Percentiles rank a stretch among this genome's conserved stretches.
These are phyloP conservation scores for Neurospora pannonica DNA, from an alignment of 495 filamentous ascomycete genomes.

Conservation along the genomic window DNA sequence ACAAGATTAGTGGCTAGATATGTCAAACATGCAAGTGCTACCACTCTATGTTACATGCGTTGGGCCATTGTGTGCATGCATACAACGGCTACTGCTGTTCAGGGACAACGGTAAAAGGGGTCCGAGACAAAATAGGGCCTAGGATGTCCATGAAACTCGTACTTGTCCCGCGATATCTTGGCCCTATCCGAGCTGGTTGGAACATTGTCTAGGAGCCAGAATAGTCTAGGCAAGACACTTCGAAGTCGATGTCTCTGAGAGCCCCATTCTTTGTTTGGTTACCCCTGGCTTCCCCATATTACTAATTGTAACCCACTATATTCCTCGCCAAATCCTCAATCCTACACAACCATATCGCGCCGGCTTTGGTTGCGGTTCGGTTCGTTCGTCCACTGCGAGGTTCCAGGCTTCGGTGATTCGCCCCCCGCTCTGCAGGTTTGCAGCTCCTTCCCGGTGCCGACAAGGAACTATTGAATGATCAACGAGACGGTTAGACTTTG, in stretches of 20 bases:
- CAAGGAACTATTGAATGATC: background rate
- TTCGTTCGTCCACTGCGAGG: background rate
- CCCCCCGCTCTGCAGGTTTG: background rate
- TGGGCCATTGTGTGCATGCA: background rate
- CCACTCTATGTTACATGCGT: background rate
- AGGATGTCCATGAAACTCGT: background rate
- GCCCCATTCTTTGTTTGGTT: background rate
- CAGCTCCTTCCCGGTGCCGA: background rate
- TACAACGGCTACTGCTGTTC: background rate
- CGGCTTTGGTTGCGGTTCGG: background rate
- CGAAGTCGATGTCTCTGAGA: background rate
- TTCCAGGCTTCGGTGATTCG: background rate
- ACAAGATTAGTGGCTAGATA: background rate
- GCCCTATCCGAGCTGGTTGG: background rate
- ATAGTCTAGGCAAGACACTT: background rate
- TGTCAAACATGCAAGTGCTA: background rate
- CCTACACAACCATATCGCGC: background rate
- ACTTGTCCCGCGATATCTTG: background rate
- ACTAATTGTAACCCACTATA: background rate
- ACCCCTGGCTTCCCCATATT: background rate
- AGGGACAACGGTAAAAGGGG: background rate
- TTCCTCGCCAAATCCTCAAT: background rate
- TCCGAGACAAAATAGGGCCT: background rate
- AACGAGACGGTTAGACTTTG: background rate
- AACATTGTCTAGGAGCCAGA: background rate